Evolutionary conservation across 176 grass and related monocot species (phyloP), one percentile per base, ranked within the genome.

Genomic region (Juncus inflexus): DNA sequence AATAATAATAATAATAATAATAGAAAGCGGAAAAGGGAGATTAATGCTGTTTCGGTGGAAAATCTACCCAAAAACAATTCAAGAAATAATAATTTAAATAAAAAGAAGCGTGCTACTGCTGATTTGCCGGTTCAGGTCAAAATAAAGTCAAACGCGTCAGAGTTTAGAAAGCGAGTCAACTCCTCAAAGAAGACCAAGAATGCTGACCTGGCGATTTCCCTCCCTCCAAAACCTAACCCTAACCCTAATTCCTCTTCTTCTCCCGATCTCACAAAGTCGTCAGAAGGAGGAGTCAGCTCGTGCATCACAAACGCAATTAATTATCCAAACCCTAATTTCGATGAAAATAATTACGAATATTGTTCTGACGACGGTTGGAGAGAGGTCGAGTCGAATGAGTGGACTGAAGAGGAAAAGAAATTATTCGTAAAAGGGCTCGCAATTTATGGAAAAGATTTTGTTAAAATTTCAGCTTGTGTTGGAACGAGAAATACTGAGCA

Each of bases 371-470:
- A 86, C 13, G 86, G 82, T 55, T 87, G 78, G 76, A 65, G 58
- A 45, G 85, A 86, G 68, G 67, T 94, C 79, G 86, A 83, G 11
- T 74, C 80, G 7, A 63, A 65, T 51, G 85, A 91, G 83, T 99
- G 95, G 95, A 84, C 84, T 37, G 89, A 99, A 54, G 73, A 86
- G 49, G 95, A 99, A 62, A 99, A 94, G 63, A 86, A 67, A 51
- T 52, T 80, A 55, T 82, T 99, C 76, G 74, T 99, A 52, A 74
- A 83, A 55, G 89, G 83, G 52, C 68, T 86, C 69, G 81, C 77
- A 55, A 73, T 76, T 7, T 84, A 90, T 52, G 95, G 95, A 38
- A 94, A 94, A 52, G 83, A 99, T 66, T 99, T 99, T 40, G 52
- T 72, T 12, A 87, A 35, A 37, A 83, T 99, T 52, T 90, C 89